These are phyloP conservation scores for Lineolata rhizophorae DNA, from an alignment of 495 filamentous ascomycete genomes.

Conservation along the genomic window DNA sequence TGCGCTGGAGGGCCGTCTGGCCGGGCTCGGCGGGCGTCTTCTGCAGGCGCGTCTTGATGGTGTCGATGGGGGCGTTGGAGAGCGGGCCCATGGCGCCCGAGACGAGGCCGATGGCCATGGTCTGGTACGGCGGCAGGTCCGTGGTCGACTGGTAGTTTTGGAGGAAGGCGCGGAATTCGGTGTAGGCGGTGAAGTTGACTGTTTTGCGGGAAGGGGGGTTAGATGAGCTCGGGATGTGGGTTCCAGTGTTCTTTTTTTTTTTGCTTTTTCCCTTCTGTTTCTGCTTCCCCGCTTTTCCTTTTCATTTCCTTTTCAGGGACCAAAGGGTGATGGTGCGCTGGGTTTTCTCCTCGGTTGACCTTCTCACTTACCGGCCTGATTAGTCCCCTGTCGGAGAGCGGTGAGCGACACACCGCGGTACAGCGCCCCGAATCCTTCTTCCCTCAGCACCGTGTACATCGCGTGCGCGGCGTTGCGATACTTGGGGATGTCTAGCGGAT, in stretches of 20 bases:
- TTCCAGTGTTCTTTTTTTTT: too few relatives aligned
- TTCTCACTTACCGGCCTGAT: slow-evolving; percentile 41
- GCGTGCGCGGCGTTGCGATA: slow-evolving; percentile 97
- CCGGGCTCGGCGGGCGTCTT: slow-evolving; percentile 68
- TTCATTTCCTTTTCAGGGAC: background rate
- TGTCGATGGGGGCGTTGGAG: slow-evolving; percentile 94
- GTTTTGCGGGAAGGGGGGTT: background rate
- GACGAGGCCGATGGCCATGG: slow-evolving; percentile 72
- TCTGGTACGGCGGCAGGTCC: slow-evolving; percentile 70
- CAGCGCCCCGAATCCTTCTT: slow-evolving; percentile 70
- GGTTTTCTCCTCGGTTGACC: background rate
- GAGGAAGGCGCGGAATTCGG: slow-evolving; percentile 64
- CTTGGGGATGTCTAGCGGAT: slow-evolving; percentile 77
- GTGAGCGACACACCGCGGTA: slow-evolving; percentile 90
- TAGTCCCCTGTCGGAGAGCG: slow-evolving; percentile 79
- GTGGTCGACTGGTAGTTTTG: slow-evolving; percentile 36
- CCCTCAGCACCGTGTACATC: slow-evolving; percentile 71
- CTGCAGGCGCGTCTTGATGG: slow-evolving; percentile 94
- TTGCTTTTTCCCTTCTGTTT: too few relatives aligned
- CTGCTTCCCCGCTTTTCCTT: too few relatives aligned
- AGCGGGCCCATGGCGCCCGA: slow-evolving; percentile 88
- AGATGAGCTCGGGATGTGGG: too few relatives aligned
- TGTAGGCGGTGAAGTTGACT: slow-evolving; percentile 95
- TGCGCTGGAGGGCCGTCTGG: slow-evolving; percentile 54
- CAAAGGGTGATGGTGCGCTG: background rate